Percentiles rank a stretch among this genome's conserved stretches.
Evolutionary conservation across 2,329 filamentous ascomycete genomes (phyloP).

Genomic region (Stemphylium lycopersici): DNA sequence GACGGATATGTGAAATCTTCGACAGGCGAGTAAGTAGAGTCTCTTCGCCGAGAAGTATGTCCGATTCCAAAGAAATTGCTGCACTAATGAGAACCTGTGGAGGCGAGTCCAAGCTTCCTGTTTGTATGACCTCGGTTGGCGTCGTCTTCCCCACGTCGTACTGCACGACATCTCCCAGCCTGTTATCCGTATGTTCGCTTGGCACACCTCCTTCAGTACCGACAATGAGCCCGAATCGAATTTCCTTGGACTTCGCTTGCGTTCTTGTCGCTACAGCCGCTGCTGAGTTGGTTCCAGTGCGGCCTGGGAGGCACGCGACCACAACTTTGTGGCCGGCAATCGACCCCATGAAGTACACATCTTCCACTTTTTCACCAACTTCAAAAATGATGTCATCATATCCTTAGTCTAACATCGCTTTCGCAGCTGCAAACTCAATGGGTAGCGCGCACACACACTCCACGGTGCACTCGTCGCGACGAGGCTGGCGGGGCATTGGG

Average conservation of each 20-base stretch:
- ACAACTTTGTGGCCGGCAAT: constrained; percentile 46
- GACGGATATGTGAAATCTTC: constrained; percentile 6
- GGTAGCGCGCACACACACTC: constrained; percentile 25
- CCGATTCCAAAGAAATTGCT: neutral
- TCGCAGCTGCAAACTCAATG: constrained; percentile 17
- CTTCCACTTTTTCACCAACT: constrained; percentile 33
- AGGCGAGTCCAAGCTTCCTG: constrained; percentile 12
- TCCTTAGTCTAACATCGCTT: constrained; percentile 13
- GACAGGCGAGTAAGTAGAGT: constrained; percentile 4
- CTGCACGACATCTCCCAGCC: constrained; percentile 36
- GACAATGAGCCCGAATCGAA: constrained; percentile 52
- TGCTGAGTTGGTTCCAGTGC: constrained; percentile 43
- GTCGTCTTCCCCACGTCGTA: constrained; percentile 29
- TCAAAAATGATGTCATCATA: constrained; percentile 27
- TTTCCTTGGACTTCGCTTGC: constrained; percentile 36
- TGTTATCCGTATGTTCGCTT: constrained; percentile 21
- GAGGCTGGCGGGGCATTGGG: constrained; percentile 7
- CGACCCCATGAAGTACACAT: constrained; percentile 25
- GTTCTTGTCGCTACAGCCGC: constrained; percentile 43
- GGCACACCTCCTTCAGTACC: constrained; percentile 50
- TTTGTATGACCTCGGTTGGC: constrained; percentile 16
- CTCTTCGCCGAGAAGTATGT: neutral
- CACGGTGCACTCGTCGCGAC: constrained; percentile 18
- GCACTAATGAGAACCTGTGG: constrained; percentile 13
- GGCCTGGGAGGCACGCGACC: constrained; percentile 23